Percentiles rank a stretch among this genome's conserved stretches.
phyloP scores from a whole-genome alignment of 257 asterid genomes.

The Lantana camara region DNA sequence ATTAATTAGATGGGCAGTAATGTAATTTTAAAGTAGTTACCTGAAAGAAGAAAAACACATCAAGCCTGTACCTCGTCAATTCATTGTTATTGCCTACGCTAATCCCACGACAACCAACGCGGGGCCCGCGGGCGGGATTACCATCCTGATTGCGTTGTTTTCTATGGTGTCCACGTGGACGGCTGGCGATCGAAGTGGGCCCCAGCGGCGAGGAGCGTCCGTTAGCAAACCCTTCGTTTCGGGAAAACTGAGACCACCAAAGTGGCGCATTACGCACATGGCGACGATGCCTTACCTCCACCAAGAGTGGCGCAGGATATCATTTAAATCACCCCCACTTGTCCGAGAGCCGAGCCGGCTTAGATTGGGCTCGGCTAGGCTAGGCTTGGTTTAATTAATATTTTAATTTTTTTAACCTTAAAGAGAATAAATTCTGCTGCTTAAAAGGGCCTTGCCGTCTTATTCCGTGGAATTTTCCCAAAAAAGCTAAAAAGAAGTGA shows the following conservation, averaged over 20 bases:
- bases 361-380: conserved; percentile 16
- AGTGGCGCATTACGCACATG: conserved; percentile 51
- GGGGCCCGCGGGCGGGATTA: neutral
- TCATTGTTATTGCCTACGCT: neutral
- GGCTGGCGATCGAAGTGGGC: neutral
- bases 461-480: conserved; percentile 36
- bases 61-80: neutral
- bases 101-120: neutral
- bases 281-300: conserved; percentile 33
- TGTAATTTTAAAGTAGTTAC: no score
- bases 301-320: conserved; percentile 33
- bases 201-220: conserved; percentile 26
- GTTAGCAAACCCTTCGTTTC: conserved; percentile 13
- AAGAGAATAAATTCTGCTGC: no score
- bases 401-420: no score
- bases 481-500: conserved; percentile 39
- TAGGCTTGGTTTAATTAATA: no score
- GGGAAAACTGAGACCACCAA: conserved; percentile 39
- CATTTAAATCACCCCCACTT: conserved; percentile 21
- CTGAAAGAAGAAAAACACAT: no score
- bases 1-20: no score
- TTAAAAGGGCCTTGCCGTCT: conserved; percentile 35
- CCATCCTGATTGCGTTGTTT: neutral
- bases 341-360: conserved; percentile 18
- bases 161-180: conserved; percentile 20